Evolutionary conservation across 257 asterid genomes (phyloP), one percentile per base, ranked within the genome.

Genomic region (Lycium barbarum): DNA sequence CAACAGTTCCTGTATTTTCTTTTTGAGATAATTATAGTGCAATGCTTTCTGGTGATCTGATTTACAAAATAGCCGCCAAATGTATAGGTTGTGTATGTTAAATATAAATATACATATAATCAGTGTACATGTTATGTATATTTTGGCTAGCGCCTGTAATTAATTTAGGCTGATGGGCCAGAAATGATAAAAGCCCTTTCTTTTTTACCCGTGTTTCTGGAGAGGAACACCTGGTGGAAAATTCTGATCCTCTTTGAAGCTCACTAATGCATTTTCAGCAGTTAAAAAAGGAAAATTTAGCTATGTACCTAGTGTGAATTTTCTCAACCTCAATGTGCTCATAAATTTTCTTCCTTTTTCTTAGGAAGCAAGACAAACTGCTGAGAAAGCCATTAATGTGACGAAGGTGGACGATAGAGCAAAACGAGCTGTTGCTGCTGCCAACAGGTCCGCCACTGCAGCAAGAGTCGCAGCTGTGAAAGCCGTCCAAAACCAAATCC

Each of bases 381-480:
- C 90, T 65, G 88, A 87, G 79, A 88, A 88, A 85, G 91, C 93
- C 26, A 40, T 82, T 22, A 70, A 84, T 80, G 82, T 86, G 76
- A 49, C 84, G 4, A 87, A 66, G 81, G 84, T 86, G 40, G 92
- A 88, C 4, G 91, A 89, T 84, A 72, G 90, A 80, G 92, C 88
- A 83, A 88, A 91, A 55, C 85, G 88, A 66, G 90, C 91, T 18
- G 85, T 88, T 58, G 67, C 87, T 81, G 89, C 92, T 58, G 92
- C 93, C 66, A 91, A 88, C 59, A 87, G 84, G 83, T 87, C 93
- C 14, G 93, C 91, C 49, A 87, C 90, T 73, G 91, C 92, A 54
- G 93, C 93, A 68, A 83, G 93, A 89, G 93, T 89, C 43, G 86
- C 93, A 10, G 91, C 93, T 4, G 92, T 87, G 83, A 91, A 89